Evolutionary conservation across 2,329 filamentous ascomycete species (phyloP), one percentile per base, ranked within the genome.

Genomic region (Ophiognomonia clavigignenti-juglandacearum): DNA sequence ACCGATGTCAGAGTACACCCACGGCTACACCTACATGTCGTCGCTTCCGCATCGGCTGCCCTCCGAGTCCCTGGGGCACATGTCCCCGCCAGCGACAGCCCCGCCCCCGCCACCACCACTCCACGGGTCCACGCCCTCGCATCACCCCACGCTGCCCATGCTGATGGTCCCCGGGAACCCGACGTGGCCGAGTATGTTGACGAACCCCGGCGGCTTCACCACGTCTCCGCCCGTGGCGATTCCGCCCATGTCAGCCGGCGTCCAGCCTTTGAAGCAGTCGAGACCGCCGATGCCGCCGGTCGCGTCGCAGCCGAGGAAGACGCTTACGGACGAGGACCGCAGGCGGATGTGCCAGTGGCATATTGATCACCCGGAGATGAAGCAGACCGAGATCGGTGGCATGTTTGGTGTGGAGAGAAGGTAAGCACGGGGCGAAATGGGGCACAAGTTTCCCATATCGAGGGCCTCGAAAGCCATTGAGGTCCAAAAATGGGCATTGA

Each of bases 401-500:
- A 83, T 90, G 63, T 98, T 98, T 69, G 92, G 91, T 29, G 93
- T 98, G 43, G 93, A 98, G 71, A 76, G 93, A 85, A 97, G 93
- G 93, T 97, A 83, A 65, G 71, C 22, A 27, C 13, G 16, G 31
- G n/a, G n/a, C n/a, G n/a, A n/a, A n/a, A n/a, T n/a, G n/a, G n/a
- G n/a, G n/a, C n/a, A n/a, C n/a, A n/a, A n/a, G n/a, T n/a, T n/a
- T n/a, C n/a, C n/a, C n/a, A n/a, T n/a, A n/a, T n/a, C n/a, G n/a
- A n/a, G 13, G 3, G 14, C 3, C 18, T 29, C 18, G 20, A n/a
- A 14, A 23, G 35, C 14, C 20, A 6, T 22, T 10, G 16, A 24
- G 22, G n/a, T 7, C 27, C 13, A 8, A 8, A 7, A 13, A 14
- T 13, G 36, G 11, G 10, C 19, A 35, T 42, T 41, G 26, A 44